These are phyloP conservation scores for Apiotrichum porosum DNA, from an alignment of 1,284 basidiomycete genomes.

Conservation along the genomic window DNA sequence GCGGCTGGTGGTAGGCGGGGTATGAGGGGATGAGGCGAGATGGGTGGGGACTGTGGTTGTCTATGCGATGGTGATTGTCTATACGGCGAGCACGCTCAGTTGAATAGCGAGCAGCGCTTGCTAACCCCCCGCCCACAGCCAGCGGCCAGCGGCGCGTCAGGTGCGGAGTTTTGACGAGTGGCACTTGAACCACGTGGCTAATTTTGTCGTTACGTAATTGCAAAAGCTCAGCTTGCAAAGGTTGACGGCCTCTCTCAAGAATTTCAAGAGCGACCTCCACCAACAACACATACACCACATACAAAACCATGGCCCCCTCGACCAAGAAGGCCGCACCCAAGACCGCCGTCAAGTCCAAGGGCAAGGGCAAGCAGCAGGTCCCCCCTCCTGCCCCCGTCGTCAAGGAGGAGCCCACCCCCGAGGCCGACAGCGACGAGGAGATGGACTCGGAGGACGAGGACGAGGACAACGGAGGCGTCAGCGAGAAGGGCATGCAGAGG, in stretches of 20 bases:
- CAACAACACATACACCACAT: neutral
- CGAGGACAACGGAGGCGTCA: slow-evolving; percentile 75
- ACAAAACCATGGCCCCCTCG: slow-evolving; percentile 32
- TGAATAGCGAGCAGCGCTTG: too few relatives aligned
- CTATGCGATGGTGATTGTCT: too few relatives aligned
- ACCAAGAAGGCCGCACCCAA: slow-evolving; percentile 34
- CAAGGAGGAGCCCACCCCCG: slow-evolving; percentile 10
- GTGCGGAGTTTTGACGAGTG: too few relatives aligned
- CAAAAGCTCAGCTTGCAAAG: too few relatives aligned
- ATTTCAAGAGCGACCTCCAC: slow-evolving; percentile 12
- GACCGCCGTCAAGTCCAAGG: slow-evolving; percentile 19
- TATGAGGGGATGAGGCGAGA: too few relatives aligned
- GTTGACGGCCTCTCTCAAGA: too few relatives aligned
- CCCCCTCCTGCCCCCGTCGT: slow-evolving; percentile 1
- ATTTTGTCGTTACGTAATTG: too few relatives aligned
- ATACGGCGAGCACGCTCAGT: too few relatives aligned
- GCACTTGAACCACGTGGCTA: too few relatives aligned
- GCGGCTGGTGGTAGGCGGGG: neutral
- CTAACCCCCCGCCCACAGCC: too few relatives aligned
- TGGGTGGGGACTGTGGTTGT: too few relatives aligned
- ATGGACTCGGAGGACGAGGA: slow-evolving; percentile 55
- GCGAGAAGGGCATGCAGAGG: slow-evolving; percentile 70
- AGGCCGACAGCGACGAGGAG: slow-evolving; percentile 15
- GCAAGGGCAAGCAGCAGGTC: slow-evolving; percentile 14
- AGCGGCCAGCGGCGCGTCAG: too few relatives aligned